Evolutionary conservation across 2,329 filamentous ascomycete species (phyloP).

Genomic region (Emericellopsis atlantica): DNA sequence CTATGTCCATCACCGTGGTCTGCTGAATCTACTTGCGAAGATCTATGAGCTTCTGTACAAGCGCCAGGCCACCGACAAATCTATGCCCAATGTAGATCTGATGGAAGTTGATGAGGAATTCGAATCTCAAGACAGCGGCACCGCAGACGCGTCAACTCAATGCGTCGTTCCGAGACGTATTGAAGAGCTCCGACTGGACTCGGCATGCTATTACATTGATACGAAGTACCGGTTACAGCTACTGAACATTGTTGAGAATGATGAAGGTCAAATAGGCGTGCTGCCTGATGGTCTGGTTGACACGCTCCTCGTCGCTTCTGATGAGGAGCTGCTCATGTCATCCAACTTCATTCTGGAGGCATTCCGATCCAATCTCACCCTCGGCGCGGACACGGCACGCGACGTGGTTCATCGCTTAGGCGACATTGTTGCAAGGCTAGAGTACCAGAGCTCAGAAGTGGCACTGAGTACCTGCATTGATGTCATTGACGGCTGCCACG

Average conservation of each 20-base stretch:
- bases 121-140: slow-evolving; percentile 43
- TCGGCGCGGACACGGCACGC: slow-evolving; percentile 30
- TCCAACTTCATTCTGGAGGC: slow-evolving; percentile 36
- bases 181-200: slow-evolving; percentile 25
- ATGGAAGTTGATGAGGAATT: slow-evolving; percentile 60
- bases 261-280: slow-evolving; percentile 30
- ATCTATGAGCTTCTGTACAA: slow-evolving; percentile 21
- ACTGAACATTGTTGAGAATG: slow-evolving; percentile 26
- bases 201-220: slow-evolving; percentile 33
- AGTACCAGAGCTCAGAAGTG: slow-evolving; percentile 63
- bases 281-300: slow-evolving; percentile 38
- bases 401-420: slow-evolving; percentile 38
- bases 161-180: slow-evolving; percentile 33
- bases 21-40: slow-evolving; percentile 29
- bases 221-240: slow-evolving; percentile 32
- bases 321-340: slow-evolving; percentile 41
- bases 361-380: slow-evolving; percentile 38
- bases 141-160: slow-evolving; percentile 19
- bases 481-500: slow-evolving; percentile 50
- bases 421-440: slow-evolving; percentile 37
- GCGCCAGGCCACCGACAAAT: slow-evolving; percentile 14
- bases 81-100: slow-evolving; percentile 27
- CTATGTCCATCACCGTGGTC: slow-evolving; percentile 20
- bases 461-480: slow-evolving; percentile 56
- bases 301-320: slow-evolving; percentile 30